These are phyloP conservation scores for Aureobasidium mangrovei DNA, from an alignment of 2,329 filamentous ascomycete genomes.

Conservation along the genomic window DNA sequence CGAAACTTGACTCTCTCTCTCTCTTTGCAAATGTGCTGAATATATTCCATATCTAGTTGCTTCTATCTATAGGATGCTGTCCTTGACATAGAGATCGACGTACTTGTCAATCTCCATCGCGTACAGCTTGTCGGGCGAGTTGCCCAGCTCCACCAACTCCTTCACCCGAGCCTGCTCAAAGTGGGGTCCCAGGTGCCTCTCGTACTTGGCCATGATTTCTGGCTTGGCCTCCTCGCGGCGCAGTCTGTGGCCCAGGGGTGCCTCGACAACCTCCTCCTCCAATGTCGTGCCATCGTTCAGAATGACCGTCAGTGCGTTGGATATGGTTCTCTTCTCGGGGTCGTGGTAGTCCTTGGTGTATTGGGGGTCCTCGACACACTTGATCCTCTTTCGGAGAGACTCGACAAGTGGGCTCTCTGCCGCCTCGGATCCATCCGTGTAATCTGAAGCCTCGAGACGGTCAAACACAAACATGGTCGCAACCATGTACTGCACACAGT, in stretches of 20 bases:
- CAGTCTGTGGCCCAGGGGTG: conserved; percentile 84
- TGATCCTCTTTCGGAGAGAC: conserved; percentile 84
- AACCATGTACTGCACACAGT: conserved; percentile 99
- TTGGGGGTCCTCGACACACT: conserved; percentile 89
- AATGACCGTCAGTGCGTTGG: conserved; percentile 90
- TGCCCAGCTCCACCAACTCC: conserved; percentile 71
- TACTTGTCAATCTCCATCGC: conserved; percentile 82
- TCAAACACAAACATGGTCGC: conserved; percentile 92
- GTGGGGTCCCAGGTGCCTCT: conserved; percentile 81
- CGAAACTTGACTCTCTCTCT: too few species aligned
- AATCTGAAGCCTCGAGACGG: conserved; percentile 87
- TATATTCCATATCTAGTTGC: too few species aligned
- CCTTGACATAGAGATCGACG: conserved; percentile 71
- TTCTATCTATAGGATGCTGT: conserved; percentile 22
- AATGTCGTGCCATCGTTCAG: conserved; percentile 89
- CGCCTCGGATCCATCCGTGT: conserved; percentile 85
- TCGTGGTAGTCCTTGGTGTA: conserved; percentile 96
- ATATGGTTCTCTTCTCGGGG: conserved; percentile 86
- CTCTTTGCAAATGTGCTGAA: too few species aligned
- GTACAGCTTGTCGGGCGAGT: conserved; percentile 67
- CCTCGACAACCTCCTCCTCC: conserved; percentile 85
- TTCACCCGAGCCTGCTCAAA: conserved; percentile 68
- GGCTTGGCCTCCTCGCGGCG: conserved; percentile 95
- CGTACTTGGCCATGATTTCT: conserved; percentile 90
- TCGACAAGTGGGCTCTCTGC: conserved; percentile 85